Base-by-base conservation (phyloP, 192 early-diverging fungal species). In the Coemansia umbellata region DNA sequence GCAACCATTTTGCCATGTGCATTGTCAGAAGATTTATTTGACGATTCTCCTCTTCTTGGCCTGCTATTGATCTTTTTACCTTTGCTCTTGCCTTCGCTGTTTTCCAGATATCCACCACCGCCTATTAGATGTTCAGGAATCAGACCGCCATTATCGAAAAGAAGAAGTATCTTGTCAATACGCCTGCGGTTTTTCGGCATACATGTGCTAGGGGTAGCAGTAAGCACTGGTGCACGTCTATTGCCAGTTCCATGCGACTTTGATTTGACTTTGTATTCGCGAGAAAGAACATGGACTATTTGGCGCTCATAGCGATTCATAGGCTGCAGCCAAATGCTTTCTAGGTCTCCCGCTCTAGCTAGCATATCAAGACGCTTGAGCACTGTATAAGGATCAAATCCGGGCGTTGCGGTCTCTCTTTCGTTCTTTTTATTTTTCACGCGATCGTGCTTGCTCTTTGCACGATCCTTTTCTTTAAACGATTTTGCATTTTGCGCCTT, bases 271-370 rank as follows among this genome's bases (percentile, higher is more conserved):
- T 52, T 47, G 53, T 68, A 75, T 45, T 75, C 72, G 42, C 65
- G 63, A 1, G 72, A 51, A 17, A 75, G 39, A 8, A 75, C 37
- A 24, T 75, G 72, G 21, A 68, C 65, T 7, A 75, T 56, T 33
- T 66, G 72, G 11, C 72, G 72, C 60, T 68, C 72, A 17, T 50
- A 55, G 28, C 54, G 63, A 65, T 64, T 57, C 65, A 75, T 67
- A 7, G 72, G 72, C 60, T 75, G 64, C 30, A 75, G 55, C 60
- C 65, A 75, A 45, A 75, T 49, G n/a, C 65, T 75, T 13, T 44
- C 55, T 30, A 75, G 27, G 26, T 75, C 72, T 2, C 50, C 43
- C 5, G 63, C 28, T 31, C 41, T 39, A 3, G 52, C 35, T 27
- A 75, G 60, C 32, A 52, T 47, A 22, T 75, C 72, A 19, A 75